phyloP scores from a whole-genome alignment of 2,329 filamentous ascomycete genomes.

The Dryadomyces quercus-mongolicae region DNA sequence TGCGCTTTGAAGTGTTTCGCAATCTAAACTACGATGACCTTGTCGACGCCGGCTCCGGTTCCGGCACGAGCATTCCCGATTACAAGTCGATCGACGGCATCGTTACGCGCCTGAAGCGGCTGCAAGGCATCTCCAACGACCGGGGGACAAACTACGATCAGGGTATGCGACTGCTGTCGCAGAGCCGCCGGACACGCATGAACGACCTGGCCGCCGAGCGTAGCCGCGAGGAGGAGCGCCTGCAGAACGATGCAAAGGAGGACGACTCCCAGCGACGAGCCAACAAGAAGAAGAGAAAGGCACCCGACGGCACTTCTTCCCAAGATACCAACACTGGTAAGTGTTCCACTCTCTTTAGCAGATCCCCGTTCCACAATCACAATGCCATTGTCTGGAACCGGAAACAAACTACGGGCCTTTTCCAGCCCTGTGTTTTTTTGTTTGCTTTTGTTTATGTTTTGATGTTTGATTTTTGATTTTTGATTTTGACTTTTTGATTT shows the following conservation, averaged over 20 bases:
- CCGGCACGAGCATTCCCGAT: slow-evolving; percentile 46
- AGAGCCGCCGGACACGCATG: slow-evolving; percentile 49
- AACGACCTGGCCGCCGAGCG: slow-evolving; percentile 35
- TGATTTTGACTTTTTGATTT: neutral
- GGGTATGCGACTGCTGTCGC: slow-evolving; percentile 58
- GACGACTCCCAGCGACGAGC: slow-evolving; percentile 35
- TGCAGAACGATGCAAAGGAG: slow-evolving; percentile 36
- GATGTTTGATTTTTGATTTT: too few relatives aligned
- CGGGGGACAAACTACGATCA: slow-evolving; percentile 58
- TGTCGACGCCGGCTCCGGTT: slow-evolving; percentile 43
- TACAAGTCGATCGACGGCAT: slow-evolving; percentile 53
- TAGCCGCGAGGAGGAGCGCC: slow-evolving; percentile 37
- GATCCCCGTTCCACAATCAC: neutral
- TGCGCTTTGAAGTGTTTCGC: slow-evolving; percentile 45
- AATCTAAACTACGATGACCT: slow-evolving; percentile 57
- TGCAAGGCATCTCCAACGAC: slow-evolving; percentile 55
- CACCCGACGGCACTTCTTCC: slow-evolving; percentile 33
- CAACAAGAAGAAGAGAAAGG: slow-evolving; percentile 73
- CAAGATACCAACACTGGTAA: slow-evolving; percentile 33
- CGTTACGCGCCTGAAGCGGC: slow-evolving; percentile 48
- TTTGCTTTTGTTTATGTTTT: too few relatives aligned
- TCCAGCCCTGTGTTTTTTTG: too few relatives aligned
- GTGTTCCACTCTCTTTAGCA: slow-evolving; percentile 11
- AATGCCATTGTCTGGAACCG: neutral
- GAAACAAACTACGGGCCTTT: too few relatives aligned